Evolutionary conservation across 2,329 filamentous ascomycete species (phyloP).

Genomic region (Aspergillus sp.): DNA sequence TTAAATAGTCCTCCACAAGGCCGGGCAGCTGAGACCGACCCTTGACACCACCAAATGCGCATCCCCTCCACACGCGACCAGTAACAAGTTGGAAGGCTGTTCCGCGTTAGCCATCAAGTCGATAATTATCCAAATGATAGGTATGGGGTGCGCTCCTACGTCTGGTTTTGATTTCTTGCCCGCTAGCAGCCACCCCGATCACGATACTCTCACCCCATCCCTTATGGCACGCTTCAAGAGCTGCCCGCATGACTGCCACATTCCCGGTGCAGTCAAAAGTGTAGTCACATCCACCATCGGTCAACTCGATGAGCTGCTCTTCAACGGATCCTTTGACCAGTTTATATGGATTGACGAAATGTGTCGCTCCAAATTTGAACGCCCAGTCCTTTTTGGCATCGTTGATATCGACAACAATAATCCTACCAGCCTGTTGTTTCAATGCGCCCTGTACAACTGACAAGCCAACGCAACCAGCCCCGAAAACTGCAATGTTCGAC

Average conservation of each 20-base stretch:
- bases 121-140: background rate
- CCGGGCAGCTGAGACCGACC: slow-evolving; percentile 84
- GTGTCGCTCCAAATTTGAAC: slow-evolving; percentile 91
- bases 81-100: slow-evolving; percentile 97
- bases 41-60: slow-evolving; percentile 97
- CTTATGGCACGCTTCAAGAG: slow-evolving; percentile 97
- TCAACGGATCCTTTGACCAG: slow-evolving; percentile 70
- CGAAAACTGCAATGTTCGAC: slow-evolving; percentile 84
- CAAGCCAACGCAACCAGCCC: slow-evolving; percentile 90
- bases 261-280: slow-evolving; percentile 99
- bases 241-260: slow-evolving; percentile 88
- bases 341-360: slow-evolving; percentile 91
- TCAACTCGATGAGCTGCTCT: slow-evolving; percentile 93
- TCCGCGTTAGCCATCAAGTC: background rate
- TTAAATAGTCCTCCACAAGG: slow-evolving; percentile 83
- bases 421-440: slow-evolving; percentile 63
- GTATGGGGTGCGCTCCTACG: slow-evolving; percentile 54
- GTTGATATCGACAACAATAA: slow-evolving; percentile 70
- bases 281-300: slow-evolving; percentile 95
- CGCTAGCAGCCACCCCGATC: slow-evolving; percentile 93
- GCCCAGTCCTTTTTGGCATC: slow-evolving; percentile 85
- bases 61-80: slow-evolving; percentile 94
- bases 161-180: slow-evolving; percentile 88
- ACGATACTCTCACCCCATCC: slow-evolving; percentile 98
- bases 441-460: slow-evolving; percentile 92